Evolutionary conservation across 1,284 basidiomycete species (phyloP), one percentile per base, ranked within the genome.

Genomic region (Ceratobasidium sp.): DNA sequence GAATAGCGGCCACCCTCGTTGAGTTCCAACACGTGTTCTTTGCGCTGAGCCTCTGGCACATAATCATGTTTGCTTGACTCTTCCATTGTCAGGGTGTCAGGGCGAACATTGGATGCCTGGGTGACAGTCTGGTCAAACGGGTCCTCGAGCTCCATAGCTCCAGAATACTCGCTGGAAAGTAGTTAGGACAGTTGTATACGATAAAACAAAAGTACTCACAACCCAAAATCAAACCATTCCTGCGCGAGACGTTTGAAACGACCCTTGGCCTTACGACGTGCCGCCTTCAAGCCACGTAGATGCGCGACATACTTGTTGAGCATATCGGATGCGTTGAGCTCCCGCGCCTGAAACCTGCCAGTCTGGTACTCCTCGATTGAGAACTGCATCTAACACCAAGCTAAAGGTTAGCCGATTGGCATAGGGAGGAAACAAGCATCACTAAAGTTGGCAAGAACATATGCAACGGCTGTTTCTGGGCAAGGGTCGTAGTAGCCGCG

Each of bases 291-390:
- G n/a, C n/a, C n/a, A n/a, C n/a, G n/a, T n/a, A n/a, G n/a, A n/a
- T n/a, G n/a, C n/a, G n/a, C n/a, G n/a, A n/a, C n/a, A n/a, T n/a
- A n/a, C n/a, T n/a, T n/a, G n/a, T n/a, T n/a, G n/a, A n/a, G n/a
- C n/a, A n/a, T n/a, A n/a, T n/a, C n/a, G n/a, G n/a, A n/a, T n/a
- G n/a, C n/a, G n/a, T n/a, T 57, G 23, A 69, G 53, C 23, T 69
- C 65, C 2, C 36, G 36, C 3, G 34, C 0, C 21, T 30, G 34
- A 16, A 9, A 34, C 12, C 28, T 12, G 3, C 65, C 65, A 5
- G 52, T 55, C 28, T 45, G 10, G 23, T 43, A 69, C 39, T 69
- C 65, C 28, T 57, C 53, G 10, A 69, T 45, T 0, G 21, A 45
- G 14, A 55, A 53, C 21, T 69, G 65, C 23, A 69, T n/a, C 58